These are phyloP conservation scores for Diaporthe eres DNA, from an alignment of 2,329 filamentous ascomycete genomes.

Conservation along the genomic window DNA sequence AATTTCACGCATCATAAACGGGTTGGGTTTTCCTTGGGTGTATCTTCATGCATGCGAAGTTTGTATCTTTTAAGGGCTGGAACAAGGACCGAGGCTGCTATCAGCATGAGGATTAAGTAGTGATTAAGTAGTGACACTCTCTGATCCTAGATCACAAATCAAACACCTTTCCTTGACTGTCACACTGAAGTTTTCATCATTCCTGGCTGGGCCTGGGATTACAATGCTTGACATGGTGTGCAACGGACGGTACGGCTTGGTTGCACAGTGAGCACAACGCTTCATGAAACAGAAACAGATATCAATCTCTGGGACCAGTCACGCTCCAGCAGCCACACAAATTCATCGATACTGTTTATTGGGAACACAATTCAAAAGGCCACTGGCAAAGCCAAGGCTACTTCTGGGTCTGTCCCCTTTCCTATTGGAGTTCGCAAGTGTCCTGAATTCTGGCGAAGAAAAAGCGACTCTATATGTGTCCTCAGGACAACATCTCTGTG, in stretches of 20 bases:
- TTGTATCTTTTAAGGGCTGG: slow-evolving; percentile 16
- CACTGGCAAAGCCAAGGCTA: not conserved
- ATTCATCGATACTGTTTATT: not conserved
- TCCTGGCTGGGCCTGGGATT: not conserved
- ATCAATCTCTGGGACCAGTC: not conserved
- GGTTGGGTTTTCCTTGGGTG: slow-evolving; percentile 10
- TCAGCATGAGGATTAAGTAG: slow-evolving; percentile 26
- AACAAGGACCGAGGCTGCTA: slow-evolving; percentile 2
- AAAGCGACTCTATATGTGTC: not conserved
- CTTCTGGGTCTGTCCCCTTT: not conserved
- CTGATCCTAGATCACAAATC: slow-evolving; percentile 37
- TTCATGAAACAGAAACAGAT: not conserved
- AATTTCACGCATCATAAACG: slow-evolving; percentile 24
- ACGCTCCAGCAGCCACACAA: not conserved
- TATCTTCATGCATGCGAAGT: slow-evolving; percentile 24
- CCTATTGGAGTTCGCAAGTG: not conserved
- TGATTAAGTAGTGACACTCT: slow-evolving; percentile 30
- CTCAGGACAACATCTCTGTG: not conserved
- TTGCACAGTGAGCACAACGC: not conserved
- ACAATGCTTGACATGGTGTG: not conserved
- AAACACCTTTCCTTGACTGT: slow-evolving; percentile 27
- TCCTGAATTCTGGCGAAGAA: not conserved
- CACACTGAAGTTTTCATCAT: not conserved
- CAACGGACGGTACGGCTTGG: not conserved
- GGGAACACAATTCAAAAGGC: not conserved